Evolutionary conservation across 2,329 filamentous ascomycete species (phyloP), one percentile per base, ranked within the genome.

Genomic region (Xylariaceae sp.): DNA sequence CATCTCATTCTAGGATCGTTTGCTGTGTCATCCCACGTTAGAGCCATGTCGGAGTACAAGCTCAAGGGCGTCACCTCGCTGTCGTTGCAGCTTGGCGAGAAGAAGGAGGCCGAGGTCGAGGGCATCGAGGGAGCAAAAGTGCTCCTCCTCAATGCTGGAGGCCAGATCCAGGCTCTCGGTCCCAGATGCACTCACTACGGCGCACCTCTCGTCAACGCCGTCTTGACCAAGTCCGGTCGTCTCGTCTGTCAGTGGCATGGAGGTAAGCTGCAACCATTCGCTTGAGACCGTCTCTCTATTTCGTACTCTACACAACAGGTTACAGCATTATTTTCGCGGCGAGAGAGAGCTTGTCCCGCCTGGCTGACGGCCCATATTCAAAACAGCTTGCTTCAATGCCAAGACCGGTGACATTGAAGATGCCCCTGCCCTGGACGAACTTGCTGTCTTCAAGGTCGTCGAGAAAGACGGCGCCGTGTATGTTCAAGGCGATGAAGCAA

Each of bases 211-310:
- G 85, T 86, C 56, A 91, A 93, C 66, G 94, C 94, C 56, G 87
- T 97, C 6, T 76, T 99, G 64, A 90, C 90, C 6, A 84, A 85
- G 2, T 87, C 89, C 66, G 94, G 94, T 4, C 83, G 91, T 54
- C 75, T 99, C 63, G 96, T 90, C 5, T 99, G 94, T 73, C 92
- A 93, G 2, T 97, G 94, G 94, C 93, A 97, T 73, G 93, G 93
- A 78, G 91, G 90, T 94, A 73, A 65, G 80, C 73, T 37, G 49
- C n/a, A 51, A 48, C 15, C 11, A 17, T n/a, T 51, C 47, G 15
- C 13, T n/a, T 23, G 15, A 34, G 54, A 34, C 2, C 10, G 6
- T 18, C 13, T 48, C 17, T 35, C 4, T 30, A 5, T 11, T 23
- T 35, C 23, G 17, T 50, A n/a, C 17, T 59, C 15, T 55, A 13